These are phyloP conservation scores for Bonia amplexicaulis DNA, from an alignment of 176 grass and related monocot genomes.

Conservation along the genomic window DNA sequence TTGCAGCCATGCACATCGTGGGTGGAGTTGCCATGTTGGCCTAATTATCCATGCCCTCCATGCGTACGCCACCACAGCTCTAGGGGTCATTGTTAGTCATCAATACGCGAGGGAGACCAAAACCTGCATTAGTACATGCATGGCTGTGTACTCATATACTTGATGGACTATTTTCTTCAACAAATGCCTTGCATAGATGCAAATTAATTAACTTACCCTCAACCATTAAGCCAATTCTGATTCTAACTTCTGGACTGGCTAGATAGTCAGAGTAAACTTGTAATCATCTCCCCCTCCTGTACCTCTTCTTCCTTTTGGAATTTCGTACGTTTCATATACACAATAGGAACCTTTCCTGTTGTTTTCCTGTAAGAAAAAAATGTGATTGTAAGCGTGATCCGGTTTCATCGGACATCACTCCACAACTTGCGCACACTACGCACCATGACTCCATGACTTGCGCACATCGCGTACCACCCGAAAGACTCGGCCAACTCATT, in stretches of 20 bases:
- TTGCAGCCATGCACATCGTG: not conserved
- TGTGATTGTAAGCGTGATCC: too few species aligned
- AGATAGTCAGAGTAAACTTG: too few species aligned
- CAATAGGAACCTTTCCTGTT: accelerated
- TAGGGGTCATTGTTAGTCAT: not conserved
- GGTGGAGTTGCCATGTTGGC: not conserved
- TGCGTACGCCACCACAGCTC: not conserved
- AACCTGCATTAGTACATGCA: not conserved
- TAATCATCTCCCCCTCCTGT: too few species aligned
- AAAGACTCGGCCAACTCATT: too few species aligned
- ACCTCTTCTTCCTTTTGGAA: too few species aligned
- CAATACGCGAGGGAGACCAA: not conserved
- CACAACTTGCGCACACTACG: too few species aligned
- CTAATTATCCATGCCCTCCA: slow-evolving; percentile 12
- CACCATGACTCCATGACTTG: too few species aligned
- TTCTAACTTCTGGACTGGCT: too few species aligned
- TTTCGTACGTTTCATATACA: too few species aligned
- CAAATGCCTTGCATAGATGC: not conserved
- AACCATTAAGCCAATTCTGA: not conserved
- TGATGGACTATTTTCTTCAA: not conserved
- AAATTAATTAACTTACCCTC: not conserved
- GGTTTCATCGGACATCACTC: too few species aligned
- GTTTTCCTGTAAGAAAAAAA: too few species aligned
- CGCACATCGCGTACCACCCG: too few species aligned
- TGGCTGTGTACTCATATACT: not conserved